Conservation (phyloP, 805 yeast genomes). For the Metschnikowia orientalis region DNA sequence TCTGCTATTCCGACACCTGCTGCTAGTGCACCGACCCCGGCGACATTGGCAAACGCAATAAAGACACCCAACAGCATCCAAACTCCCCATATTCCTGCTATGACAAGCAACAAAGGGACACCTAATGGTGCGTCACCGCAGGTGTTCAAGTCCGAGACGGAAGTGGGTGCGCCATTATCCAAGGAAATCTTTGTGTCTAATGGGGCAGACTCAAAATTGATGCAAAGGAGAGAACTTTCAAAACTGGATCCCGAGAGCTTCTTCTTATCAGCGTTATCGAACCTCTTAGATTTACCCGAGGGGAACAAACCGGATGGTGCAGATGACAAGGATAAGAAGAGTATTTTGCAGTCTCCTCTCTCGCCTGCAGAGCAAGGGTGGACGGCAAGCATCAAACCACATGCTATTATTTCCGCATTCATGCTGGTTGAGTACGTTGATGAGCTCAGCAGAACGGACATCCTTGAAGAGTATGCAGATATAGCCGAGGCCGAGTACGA, state of each 20-base stretch:
- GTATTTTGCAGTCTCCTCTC: slow-evolving; percentile 30
- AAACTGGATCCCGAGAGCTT: slow-evolving; percentile 44
- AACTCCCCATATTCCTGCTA: slow-evolving; percentile 36
- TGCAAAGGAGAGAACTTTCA: slow-evolving; percentile 44
- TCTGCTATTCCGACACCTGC: slow-evolving; percentile 34
- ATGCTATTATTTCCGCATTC: slow-evolving; percentile 43
- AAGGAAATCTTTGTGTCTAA: slow-evolving; percentile 22
- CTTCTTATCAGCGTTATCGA: slow-evolving; percentile 48
- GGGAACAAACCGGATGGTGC: slow-evolving; percentile 8
- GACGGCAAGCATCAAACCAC: slow-evolving; percentile 45
- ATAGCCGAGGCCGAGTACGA: slow-evolving; percentile 23
- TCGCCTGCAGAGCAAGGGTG: slow-evolving; percentile 34
- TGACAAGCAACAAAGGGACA: slow-evolving; percentile 39
- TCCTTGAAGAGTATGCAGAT: slow-evolving; percentile 16
- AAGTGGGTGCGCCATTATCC: slow-evolving; percentile 9
- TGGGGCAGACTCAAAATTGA: slow-evolving; percentile 39
- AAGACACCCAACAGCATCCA: slow-evolving; percentile 43
- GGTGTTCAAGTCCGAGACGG: slow-evolving; percentile 5
- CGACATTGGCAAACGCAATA: slow-evolving; percentile 34
- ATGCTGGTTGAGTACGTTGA: slow-evolving; percentile 38
- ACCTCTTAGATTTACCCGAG: slow-evolving; percentile 44
- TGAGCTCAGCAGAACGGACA: slow-evolving; percentile 27
- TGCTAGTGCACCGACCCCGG: slow-evolving; percentile 35
- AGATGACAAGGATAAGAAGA: slow-evolving; percentile 4
- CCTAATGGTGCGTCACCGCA: slow-evolving; percentile 37